Evolutionary conservation across 2,329 filamentous ascomycete species (phyloP), one percentile per base, ranked within the genome.

Genomic region (Pseudofabraea citricarpa): DNA sequence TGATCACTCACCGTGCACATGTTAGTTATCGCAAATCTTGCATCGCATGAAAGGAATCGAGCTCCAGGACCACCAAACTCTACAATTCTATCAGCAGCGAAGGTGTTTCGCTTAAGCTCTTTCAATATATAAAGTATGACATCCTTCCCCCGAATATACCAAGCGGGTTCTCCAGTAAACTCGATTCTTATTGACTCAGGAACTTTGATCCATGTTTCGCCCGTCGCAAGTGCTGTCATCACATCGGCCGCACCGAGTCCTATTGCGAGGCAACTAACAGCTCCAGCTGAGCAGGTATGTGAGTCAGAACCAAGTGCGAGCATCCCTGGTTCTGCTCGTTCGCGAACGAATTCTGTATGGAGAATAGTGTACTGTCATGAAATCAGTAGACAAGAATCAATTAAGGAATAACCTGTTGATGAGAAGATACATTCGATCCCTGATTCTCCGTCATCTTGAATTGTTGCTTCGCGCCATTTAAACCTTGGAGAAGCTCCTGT

Each of bases 221-320:
- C 70, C 1, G 68, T 70, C 0, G 71, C 63, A 23, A 73, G 54
- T 1, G 65, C 58, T 55, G 73, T 62, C 6, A 63, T 65, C 1
- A 72, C 69, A 47, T 73, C 70, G 13, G 69, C 66, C 4, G 62
- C 67, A 0, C 70, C 70, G 1, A 73, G 55, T 0, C 70, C 70
- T n/a, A 73, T 66, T 3, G 67, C 62, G 7, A 73, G 54, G 24
- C 59, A 64, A 0, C 65, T 63, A 20, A 71, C 55, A 1, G 62
- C 61, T 1, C 70, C 70, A 2, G 65, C 59, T 2, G 66, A 70
- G 43, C 69, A 72, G 2, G 70, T 72, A 47, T 73, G 70, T 2
- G 66, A 70, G 49, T 74, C 70, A 15, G 62, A 63, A 0, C 68
- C 70, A 13, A 73, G 59, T 3, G 67, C 54, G 0, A 73, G 50